phyloP scores from a whole-genome alignment of 225 moss, liverwort and hornwort genomes.

The Thuidium tamariscinum region DNA sequence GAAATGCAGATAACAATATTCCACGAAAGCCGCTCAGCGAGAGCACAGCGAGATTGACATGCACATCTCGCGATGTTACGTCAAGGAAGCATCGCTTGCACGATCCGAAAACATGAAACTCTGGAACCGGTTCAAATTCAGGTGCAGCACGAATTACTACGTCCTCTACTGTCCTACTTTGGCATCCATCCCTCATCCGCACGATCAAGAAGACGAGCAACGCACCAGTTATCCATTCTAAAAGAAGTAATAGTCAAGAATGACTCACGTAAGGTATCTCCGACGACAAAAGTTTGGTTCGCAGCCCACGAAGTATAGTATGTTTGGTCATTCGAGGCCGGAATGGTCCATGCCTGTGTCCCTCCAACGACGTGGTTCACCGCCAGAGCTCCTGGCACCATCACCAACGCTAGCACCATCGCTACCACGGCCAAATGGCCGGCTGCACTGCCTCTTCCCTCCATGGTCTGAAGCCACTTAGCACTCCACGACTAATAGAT shows the following conservation, averaged over 20 bases:
- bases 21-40: not conserved
- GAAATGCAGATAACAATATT: not conserved
- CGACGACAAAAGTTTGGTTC: not conserved
- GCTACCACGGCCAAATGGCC: not conserved
- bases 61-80: not conserved
- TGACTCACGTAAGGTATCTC: conserved; percentile 16
- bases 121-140: not conserved
- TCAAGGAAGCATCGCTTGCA: not conserved
- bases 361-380: not conserved
- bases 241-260: not conserved
- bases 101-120: not conserved
- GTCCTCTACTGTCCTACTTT: not conserved
- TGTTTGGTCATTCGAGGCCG: not conserved
- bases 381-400: conserved; percentile 7
- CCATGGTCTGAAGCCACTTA: not conserved
- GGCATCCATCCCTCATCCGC: not conserved
- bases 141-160: not conserved
- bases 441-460: conserved; percentile 38
- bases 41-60: not conserved
- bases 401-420: conserved; percentile 1
- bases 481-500: not conserved
- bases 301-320: not conserved
- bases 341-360: accelerated
- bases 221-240: not conserved
- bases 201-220: not conserved